Base-by-base conservation (phyloP, 2,329 filamentous ascomycete species). In the Cytospora paraplurivora region DNA sequence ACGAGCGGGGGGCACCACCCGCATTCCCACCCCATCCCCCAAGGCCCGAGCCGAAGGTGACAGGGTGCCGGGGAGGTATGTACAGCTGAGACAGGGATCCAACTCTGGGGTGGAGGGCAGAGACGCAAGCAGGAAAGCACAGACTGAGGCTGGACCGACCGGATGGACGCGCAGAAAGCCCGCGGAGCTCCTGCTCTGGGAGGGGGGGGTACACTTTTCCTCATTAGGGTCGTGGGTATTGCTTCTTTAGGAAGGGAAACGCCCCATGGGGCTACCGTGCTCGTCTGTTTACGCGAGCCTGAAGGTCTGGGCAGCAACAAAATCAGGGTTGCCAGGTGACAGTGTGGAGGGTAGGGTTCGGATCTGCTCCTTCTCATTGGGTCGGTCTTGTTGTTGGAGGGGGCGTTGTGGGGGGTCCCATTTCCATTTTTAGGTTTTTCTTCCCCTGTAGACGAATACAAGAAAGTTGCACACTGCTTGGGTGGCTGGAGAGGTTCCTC, bases 181-280 rank as follows among this genome's bases (percentile, higher is more conserved):
- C 21, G 34, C 37, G 33, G 49, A 41, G 27, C 17, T 27, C 32
- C 21, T 17, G 32, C 35, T 49, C 37, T 38, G 52, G 62, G 66
- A 50, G 37, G 55, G 49, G 32, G 44, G 34, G 47, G 56, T 69
- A 68, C 71, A 70, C 74, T 72, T 75, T 71, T 72, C 75, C 73
- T 62, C 67, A 75, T 76, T 65, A 61, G 73, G 74, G 68, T 59
- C 60, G 69, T 72, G 69, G 70, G 70, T 74, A 75, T 73, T 76
- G 69, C 75, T 72, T 68, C 59, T 74, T 76, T 72, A 62, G 73
- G 72, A 71, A 72, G 68, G 68, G 69, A 41, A 67, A 67, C 57
- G 64, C 59, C 59, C 53, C 44, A 62, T 56, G 59, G 34, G 53
- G 59, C 53, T 56, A 56, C 44, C 34, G 52, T 56, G 41, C 12